Conservation (phyloP, 306 rosid genomes). For the Hippophae tibetana region DNA sequence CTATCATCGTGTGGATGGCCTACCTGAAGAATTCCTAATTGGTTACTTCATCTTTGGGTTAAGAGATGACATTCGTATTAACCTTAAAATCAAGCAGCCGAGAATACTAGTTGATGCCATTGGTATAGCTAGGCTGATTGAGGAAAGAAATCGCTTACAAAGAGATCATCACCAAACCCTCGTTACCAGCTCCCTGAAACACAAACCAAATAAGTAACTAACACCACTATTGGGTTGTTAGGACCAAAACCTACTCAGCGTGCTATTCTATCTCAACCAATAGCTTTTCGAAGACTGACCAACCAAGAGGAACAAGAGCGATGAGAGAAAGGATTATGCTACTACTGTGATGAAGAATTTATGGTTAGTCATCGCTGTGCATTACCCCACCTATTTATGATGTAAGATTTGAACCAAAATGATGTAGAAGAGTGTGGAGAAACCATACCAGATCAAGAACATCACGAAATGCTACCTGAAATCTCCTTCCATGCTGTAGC, state of each 20-base stretch:
- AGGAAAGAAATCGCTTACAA: no score
- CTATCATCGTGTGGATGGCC: not conserved
- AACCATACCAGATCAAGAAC: not conserved
- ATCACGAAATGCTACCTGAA: not conserved
- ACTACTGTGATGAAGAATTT: not conserved
- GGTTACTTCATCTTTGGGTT: not conserved
- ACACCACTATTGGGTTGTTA: not conserved
- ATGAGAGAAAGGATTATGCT: not conserved
- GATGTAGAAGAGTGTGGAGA: not conserved
- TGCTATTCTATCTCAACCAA: no score
- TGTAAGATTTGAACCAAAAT: not conserved
- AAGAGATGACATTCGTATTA: not conserved
- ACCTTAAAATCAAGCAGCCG: not conserved
- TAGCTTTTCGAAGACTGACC: not conserved
- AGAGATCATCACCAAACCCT: no score
- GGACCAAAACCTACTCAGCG: not conserved
- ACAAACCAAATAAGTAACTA: not conserved
- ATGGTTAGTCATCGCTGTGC: not conserved
- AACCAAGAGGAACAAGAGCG: not conserved
- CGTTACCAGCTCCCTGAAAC: no score
- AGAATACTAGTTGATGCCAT: no score
- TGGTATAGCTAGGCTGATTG: no score
- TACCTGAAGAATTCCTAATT: not conserved
- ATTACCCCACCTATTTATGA: not conserved
- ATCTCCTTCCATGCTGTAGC: not conserved